A percentile compares a stretch with the other conserved stretches of the same genome.
Conservation (phyloP, 2,329 filamentous ascomycete genomes). For the Aschersonia sp. region DNA sequence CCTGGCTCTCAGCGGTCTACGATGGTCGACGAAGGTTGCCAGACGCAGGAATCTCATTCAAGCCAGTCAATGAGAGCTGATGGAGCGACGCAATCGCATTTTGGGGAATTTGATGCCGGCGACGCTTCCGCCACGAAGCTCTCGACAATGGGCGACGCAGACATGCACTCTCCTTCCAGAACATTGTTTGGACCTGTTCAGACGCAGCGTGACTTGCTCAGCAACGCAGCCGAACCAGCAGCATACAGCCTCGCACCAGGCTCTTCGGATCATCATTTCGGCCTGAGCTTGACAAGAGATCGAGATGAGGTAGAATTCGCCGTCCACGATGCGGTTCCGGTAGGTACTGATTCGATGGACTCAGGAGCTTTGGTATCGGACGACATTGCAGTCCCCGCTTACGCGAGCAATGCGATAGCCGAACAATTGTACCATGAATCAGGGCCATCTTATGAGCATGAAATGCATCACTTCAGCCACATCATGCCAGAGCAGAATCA, state of each 20-base stretch:
- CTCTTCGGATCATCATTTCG: not conserved
- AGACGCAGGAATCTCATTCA: conserved; percentile 16
- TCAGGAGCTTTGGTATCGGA: not conserved
- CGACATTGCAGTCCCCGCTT: not conserved
- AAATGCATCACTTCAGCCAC: conserved; percentile 4
- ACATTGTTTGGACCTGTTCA: conserved; percentile 2
- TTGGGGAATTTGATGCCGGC: conserved; percentile 1
- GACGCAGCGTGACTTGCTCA: not conserved
- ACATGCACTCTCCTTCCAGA: conserved; percentile 6
- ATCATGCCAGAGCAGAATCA: not conserved
- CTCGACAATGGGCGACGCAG: not conserved
- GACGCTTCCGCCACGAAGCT: conserved; percentile 3
- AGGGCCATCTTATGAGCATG: conserved; percentile 5
- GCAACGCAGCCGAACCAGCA: not conserved
- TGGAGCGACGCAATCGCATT: conserved; percentile 12
- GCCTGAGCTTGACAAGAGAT: not conserved
- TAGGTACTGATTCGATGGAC: not conserved
- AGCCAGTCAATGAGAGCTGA: conserved; percentile 13
- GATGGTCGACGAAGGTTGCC: conserved; percentile 22
- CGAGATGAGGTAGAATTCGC: not conserved
- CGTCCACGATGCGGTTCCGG: not conserved
- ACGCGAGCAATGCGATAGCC: not conserved
- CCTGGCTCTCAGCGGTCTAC: conserved; percentile 1
- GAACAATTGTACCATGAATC: not conserved
- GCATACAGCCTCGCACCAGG: not conserved